Conservation (phyloP, 345 rosid genomes). For the Pugionium dolabratum region DNA sequence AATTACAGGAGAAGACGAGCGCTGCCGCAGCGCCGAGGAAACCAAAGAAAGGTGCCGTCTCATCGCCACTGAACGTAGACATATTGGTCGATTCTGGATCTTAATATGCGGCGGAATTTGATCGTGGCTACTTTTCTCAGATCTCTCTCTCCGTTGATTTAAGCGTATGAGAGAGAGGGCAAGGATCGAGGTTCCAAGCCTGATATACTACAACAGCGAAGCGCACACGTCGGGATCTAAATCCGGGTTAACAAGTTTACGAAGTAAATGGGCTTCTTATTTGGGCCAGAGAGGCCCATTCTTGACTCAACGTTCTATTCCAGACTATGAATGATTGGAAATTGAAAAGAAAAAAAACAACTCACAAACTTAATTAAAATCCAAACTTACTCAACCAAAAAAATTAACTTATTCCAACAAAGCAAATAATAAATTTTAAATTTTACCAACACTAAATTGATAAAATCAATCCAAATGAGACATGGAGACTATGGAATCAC, state of each 20-base stretch:
- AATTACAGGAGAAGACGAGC: slow-evolving; percentile 45
- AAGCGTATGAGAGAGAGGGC: slow-evolving; percentile 11
- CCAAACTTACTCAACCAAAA: no score
- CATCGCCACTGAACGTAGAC: slow-evolving; percentile 48
- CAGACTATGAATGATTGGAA: no score
- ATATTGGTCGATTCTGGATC: slow-evolving; percentile 42
- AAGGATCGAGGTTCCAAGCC: slow-evolving; percentile 18
- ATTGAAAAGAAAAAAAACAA: no score
- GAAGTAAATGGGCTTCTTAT: background rate
- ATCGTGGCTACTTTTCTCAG: slow-evolving; percentile 12
- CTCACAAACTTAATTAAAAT: no score
- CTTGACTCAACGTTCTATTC: background rate
- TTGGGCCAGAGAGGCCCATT: slow-evolving; percentile 23
- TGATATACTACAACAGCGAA: slow-evolving; percentile 27
- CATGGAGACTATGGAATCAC: no score
- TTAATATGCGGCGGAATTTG: slow-evolving; percentile 27
- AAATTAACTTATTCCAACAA: no score
- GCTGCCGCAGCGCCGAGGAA: slow-evolving; percentile 48
- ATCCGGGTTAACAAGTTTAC: slow-evolving; percentile 26
- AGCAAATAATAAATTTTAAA: no score
- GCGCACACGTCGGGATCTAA: slow-evolving; percentile 39
- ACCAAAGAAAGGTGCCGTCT: slow-evolving; percentile 47
- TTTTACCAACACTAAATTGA: no score
- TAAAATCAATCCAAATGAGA: no score
- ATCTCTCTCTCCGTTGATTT: slow-evolving; percentile 32